Conservation (phyloP, 805 yeast species). For the Sporopachydermia lactativora region DNA sequence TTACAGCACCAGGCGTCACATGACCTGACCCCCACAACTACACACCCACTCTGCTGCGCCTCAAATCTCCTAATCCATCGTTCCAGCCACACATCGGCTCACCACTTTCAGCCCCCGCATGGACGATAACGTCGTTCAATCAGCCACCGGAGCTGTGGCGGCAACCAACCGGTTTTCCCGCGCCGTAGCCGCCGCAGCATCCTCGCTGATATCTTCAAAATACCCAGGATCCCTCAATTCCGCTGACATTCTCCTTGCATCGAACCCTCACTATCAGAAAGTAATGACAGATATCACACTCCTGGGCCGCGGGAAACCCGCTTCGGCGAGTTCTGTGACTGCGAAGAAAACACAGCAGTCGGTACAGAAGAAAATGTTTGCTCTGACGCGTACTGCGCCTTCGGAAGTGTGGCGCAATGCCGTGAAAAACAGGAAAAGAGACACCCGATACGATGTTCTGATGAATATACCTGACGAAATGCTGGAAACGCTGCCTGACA, state of each 20-base stretch:
- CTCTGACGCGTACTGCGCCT: constrained; percentile 19
- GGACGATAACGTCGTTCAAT: not conserved
- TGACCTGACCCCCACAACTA: too few relatives aligned
- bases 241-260: constrained; percentile 23
- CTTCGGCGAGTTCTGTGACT: constrained; percentile 12
- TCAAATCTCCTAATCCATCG: constrained; percentile 1
- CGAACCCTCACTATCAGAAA: constrained; percentile 25
- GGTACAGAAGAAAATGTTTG: constrained; percentile 13
- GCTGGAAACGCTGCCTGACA: constrained; percentile 36
- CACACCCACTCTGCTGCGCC: constrained; percentile 3
- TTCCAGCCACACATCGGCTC: constrained; percentile 4
- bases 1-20: too few relatives aligned
- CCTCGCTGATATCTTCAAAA: constrained; percentile 26
- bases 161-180: constrained; percentile 26
- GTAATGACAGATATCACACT: constrained; percentile 32
- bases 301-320: constrained; percentile 20
- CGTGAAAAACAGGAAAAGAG: constrained; percentile 23
- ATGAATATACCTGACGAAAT: constrained; percentile 48
- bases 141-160: constrained; percentile 9
- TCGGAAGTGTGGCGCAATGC: constrained; percentile 18
- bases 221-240: constrained; percentile 6
- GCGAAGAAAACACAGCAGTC: not conserved
- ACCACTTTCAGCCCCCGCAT: constrained; percentile 4
- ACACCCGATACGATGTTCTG: constrained; percentile 27
- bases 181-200: constrained; percentile 42